These are phyloP conservation scores for Sphenostylis stenocarpa DNA, from an alignment of 306 rosid genomes.

Conservation along the genomic window DNA sequence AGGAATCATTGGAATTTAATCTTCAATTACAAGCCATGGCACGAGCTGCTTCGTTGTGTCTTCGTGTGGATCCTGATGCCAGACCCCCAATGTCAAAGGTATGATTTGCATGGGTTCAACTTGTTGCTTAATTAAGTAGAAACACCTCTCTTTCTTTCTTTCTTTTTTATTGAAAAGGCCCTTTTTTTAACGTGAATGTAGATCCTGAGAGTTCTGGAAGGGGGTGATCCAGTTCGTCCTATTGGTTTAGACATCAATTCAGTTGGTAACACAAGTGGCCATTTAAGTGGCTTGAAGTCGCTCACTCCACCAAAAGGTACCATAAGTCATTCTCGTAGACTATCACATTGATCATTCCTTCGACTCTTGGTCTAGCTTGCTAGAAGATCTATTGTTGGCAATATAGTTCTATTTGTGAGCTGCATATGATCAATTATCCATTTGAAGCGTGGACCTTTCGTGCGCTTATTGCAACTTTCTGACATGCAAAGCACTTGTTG, in stretches of 20 bases:
- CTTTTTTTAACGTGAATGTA: slow-evolving; percentile 13
- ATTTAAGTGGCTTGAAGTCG: slow-evolving; percentile 58
- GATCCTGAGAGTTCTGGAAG: slow-evolving; percentile 92
- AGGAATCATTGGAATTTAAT: slow-evolving; percentile 58
- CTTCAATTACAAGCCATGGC: slow-evolving; percentile 74
- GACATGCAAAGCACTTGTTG: background rate
- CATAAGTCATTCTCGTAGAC: slow-evolving; percentile 68
- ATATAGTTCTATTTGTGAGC: slow-evolving; percentile 20
- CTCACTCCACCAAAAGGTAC: slow-evolving; percentile 48
- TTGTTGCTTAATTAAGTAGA: background rate
- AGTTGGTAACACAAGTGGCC: slow-evolving; percentile 77
- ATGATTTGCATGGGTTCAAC: background rate
- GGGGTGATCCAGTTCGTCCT: slow-evolving; percentile 67
- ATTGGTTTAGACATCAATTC: slow-evolving; percentile 64
- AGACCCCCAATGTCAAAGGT: slow-evolving; percentile 97
- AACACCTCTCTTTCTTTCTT: background rate
- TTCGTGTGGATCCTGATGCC: slow-evolving; percentile 70
- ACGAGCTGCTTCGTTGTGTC: slow-evolving; percentile 85
- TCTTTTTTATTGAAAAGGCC: background rate
- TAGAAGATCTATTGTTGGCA: slow-evolving; percentile 19
- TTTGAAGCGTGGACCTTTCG: slow-evolving; percentile 9
- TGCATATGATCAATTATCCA: background rate
- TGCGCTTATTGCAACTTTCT: slow-evolving; percentile 5
- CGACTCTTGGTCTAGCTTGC: slow-evolving; percentile 24
- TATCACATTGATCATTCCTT: slow-evolving; percentile 65